Evolutionary conservation across 2,329 filamentous ascomycete genomes (phyloP).

Genomic region (Akanthomyces lecanii): DNA sequence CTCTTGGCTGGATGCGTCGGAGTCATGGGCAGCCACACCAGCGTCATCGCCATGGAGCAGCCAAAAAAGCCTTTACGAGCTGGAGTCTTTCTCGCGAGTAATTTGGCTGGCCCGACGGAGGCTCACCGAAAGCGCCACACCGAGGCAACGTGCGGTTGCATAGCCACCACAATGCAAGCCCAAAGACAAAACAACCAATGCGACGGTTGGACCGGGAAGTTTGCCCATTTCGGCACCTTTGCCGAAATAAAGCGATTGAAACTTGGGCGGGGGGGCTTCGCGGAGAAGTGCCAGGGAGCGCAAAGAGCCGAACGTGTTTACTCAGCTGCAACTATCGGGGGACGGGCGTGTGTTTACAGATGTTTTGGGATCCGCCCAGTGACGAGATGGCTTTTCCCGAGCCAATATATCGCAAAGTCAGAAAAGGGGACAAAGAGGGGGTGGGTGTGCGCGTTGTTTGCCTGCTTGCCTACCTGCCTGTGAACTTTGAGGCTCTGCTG

Average conservation of each 20-base stretch:
- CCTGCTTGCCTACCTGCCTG: no score
- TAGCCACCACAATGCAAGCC: neutral
- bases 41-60: neutral
- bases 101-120: neutral
- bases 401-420: neutral
- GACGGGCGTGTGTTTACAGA: neutral
- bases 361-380: neutral
- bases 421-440: neutral
- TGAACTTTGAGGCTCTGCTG: neutral
- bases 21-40: neutral
- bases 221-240: neutral
- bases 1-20: neutral
- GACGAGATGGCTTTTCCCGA: neutral
- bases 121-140: neutral
- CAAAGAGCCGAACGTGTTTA: neutral
- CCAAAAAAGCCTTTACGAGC: neutral
- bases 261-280: neutral
- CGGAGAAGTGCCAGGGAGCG: neutral
- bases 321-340: neutral
- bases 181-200: no score
- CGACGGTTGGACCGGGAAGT: no score
- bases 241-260: neutral
- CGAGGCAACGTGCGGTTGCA: neutral
- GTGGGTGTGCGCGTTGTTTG: neutral
- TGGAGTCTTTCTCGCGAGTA: neutral